A percentile compares a stretch with the other conserved stretches of the same genome.
Evolutionary conservation across 129 eudicot genomes (phyloP).

Genomic region (Flaveria trinervia): DNA sequence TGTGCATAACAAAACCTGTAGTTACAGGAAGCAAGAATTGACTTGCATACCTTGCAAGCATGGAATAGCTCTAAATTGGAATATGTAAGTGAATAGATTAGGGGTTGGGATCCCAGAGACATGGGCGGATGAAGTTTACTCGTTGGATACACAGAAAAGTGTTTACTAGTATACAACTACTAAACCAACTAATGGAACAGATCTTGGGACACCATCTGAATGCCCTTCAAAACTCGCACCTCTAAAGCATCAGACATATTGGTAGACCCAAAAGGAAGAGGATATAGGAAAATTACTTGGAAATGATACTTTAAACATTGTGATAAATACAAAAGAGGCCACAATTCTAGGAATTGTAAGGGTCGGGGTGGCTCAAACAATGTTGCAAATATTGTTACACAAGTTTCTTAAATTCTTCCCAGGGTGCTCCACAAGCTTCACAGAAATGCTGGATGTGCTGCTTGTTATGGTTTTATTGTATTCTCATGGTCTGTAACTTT

Average conservation of each 20-base stretch:
- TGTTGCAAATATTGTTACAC: too few species aligned
- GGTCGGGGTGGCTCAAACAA: background rate
- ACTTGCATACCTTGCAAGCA: background rate
- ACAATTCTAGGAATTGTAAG: background rate
- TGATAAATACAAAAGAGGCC: background rate
- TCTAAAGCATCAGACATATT: background rate
- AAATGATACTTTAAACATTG: background rate
- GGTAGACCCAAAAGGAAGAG: background rate
- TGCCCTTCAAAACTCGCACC: background rate
- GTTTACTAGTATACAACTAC: background rate
- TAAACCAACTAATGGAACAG: background rate
- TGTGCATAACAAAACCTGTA: background rate
- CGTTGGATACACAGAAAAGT: background rate
- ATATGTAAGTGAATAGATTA: background rate
- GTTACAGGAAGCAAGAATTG: background rate
- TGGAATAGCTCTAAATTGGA: background rate
- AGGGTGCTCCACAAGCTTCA: too few species aligned
- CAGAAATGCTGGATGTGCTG: too few species aligned
- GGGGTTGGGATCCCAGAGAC: background rate
- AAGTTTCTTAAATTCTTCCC: too few species aligned
- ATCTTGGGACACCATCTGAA: background rate
- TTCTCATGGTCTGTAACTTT: too few species aligned
- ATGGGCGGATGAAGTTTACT: background rate
- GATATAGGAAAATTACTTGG: background rate
- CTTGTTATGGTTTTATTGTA: too few species aligned